Evolutionary conservation across 169 alveolate species (phyloP).

Genomic region (Plasmodium gonderi): DNA sequence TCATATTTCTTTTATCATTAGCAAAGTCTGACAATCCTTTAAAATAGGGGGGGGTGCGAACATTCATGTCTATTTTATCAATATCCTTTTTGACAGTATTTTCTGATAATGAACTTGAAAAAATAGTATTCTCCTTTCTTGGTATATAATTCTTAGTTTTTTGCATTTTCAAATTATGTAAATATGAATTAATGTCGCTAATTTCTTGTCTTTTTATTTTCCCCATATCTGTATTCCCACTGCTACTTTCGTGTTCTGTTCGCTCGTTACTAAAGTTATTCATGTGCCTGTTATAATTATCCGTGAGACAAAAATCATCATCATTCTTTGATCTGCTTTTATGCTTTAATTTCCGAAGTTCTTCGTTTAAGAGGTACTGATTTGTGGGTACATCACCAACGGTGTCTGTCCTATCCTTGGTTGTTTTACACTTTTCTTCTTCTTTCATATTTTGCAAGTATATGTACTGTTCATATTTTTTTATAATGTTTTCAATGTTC

Average conservation of each 20-base stretch:
- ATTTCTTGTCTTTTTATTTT: constrained; percentile 63
- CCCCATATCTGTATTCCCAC: background rate
- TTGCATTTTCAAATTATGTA: constrained; percentile 12
- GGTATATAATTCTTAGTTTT: background rate
- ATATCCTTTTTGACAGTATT: background rate
- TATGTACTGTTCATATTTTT: constrained; percentile 43
- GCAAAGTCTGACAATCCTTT: background rate
- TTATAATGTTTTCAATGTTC: constrained; percentile 33
- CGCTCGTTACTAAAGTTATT: background rate
- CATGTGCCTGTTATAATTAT: background rate
- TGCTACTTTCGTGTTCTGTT: background rate
- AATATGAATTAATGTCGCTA: constrained; percentile 12
- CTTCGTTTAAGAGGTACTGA: constrained; percentile 18
- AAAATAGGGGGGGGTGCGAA: background rate
- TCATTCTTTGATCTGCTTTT: constrained; percentile 11
- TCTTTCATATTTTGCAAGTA: constrained; percentile 5
- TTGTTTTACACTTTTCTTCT: background rate
- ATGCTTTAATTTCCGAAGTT: constrained; percentile 7
- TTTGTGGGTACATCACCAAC: background rate
- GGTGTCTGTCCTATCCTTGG: background rate
- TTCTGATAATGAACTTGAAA: constrained; percentile 4
- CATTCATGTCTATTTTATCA: background rate
- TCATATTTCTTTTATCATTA: background rate
- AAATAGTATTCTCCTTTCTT: background rate
- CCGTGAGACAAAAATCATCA: background rate